Percentiles rank a stretch among this genome's conserved stretches.
Evolutionary conservation across 2,329 filamentous ascomycete genomes (phyloP).

Genomic region (Phyllosticta citribraziliensis): DNA sequence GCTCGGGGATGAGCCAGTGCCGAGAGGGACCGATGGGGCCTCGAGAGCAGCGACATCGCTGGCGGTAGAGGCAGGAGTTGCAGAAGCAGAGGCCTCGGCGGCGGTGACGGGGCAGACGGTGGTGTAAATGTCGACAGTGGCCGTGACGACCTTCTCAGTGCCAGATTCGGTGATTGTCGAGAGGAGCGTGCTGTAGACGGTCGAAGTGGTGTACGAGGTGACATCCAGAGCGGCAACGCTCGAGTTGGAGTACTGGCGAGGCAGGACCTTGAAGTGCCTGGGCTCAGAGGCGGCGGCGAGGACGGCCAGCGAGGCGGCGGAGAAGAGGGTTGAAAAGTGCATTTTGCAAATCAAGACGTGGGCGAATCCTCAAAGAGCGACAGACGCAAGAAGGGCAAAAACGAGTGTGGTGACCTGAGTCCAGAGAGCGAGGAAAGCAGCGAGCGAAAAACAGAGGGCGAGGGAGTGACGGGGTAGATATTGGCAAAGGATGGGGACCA

Average conservation of each 20-base stretch:
- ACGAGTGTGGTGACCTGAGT: not conserved
- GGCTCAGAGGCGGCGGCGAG: constrained; percentile 19
- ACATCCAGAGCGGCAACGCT: constrained; percentile 7
- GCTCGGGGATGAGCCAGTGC: constrained; percentile 11
- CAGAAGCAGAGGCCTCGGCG: constrained; percentile 19
- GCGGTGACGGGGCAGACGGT: constrained; percentile 32
- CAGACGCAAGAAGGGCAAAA: not conserved
- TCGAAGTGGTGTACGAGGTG: constrained; percentile 10
- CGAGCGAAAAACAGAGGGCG: not conserved
- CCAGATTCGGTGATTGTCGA: constrained; percentile 9
- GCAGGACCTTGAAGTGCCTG: constrained; percentile 13
- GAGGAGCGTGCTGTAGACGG: constrained; percentile 10
- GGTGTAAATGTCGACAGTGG: constrained; percentile 23
- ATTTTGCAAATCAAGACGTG: not conserved
- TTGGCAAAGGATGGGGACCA: not conserved
- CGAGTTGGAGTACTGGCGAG: constrained; percentile 7
- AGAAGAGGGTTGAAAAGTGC: not conserved
- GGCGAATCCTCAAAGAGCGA: not conserved
- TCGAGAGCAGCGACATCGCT: constrained; percentile 6
- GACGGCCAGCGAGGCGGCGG: constrained; percentile 8
- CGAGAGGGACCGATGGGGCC: constrained; percentile 14
- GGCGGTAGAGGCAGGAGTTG: constrained; percentile 8
- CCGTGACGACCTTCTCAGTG: constrained; percentile 12
- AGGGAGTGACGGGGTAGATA: not conserved
- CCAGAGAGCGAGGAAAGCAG: not conserved